A percentile compares a stretch with the other conserved stretches of the same genome.
Evolutionary conservation across 257 asterid genomes (phyloP).

Genomic region (Jacaranda mimosifolia): DNA sequence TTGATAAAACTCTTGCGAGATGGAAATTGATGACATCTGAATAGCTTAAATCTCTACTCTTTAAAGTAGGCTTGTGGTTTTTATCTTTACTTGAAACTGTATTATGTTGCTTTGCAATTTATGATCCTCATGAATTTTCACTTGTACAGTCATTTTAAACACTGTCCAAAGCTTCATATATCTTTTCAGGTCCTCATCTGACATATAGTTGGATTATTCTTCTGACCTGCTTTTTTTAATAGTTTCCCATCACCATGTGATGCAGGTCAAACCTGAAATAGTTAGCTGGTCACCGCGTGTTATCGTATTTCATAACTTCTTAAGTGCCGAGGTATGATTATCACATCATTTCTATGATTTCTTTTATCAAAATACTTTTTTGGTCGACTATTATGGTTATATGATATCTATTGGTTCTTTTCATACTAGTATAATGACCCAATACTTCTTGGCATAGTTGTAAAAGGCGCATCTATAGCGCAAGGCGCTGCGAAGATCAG

Average conservation of each 20-base stretch:
- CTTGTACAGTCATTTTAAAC: neutral
- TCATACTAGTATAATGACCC: neutral
- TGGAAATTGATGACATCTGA: neutral
- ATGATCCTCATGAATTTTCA: neutral
- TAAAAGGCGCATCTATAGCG: too few species aligned
- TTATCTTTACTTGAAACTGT: conserved; percentile 7
- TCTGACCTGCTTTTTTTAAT: conserved; percentile 14
- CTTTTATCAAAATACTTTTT: neutral
- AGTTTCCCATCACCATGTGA: conserved; percentile 27
- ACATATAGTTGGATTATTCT: neutral
- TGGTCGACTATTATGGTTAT: neutral
- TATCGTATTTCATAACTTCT: conserved; percentile 71
- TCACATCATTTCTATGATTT: conserved; percentile 17
- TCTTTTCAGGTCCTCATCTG: conserved; percentile 1
- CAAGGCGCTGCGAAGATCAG: too few species aligned
- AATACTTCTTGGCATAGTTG: too few species aligned
- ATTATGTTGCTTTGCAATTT: neutral
- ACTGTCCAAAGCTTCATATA: conserved; percentile 18
- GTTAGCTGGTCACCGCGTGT: conserved; percentile 85
- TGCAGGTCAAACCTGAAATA: conserved; percentile 85
- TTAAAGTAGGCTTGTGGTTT: neutral
- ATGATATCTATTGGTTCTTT: neutral
- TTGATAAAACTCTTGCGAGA: neutral
- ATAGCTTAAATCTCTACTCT: neutral
- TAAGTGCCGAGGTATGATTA: conserved; percentile 74